phyloP scores from a whole-genome alignment of 78 protist species.

The Dictyostelium intermedium region DNA sequence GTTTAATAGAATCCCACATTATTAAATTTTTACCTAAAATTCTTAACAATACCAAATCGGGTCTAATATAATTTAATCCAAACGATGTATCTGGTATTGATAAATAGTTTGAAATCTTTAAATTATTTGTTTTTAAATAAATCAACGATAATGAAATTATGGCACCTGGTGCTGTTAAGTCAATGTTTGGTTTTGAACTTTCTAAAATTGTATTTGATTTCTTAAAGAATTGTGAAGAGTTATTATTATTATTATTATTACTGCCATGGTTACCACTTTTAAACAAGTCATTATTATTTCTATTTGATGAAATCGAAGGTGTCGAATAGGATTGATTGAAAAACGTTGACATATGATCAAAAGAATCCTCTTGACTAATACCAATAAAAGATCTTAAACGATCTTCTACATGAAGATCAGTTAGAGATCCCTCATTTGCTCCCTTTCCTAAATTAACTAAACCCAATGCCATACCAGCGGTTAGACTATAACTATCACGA shows the following conservation, averaged over 20 bases:
- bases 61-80: conserved; percentile 83
- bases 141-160: conserved; percentile 90
- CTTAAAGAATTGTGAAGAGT: too few species aligned
- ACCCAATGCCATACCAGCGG: conserved; percentile 94
- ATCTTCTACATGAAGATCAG: conserved; percentile 88
- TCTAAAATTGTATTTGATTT: conserved; percentile 52
- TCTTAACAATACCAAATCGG: conserved; percentile 86
- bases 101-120: conserved; percentile 66
- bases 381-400: conserved; percentile 49
- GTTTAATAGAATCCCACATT: conserved; percentile 48
- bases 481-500: conserved; percentile 88
- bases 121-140: conserved; percentile 83
- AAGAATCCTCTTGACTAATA: conserved; percentile 18
- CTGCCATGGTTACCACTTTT: too few species aligned
- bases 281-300: background rate
- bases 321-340: background rate
- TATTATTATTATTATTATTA: background rate
- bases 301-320: background rate
- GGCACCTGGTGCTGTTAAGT: conserved; percentile 94
- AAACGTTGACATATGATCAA: conserved; percentile 14
- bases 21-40: conserved; percentile 73
- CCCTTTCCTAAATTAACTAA: conserved; percentile 85
- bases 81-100: conserved; percentile 82
- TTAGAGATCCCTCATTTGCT: conserved; percentile 60
- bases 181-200: conserved; percentile 79